Conservation (phyloP, 2,329 filamentous ascomycete genomes). For the Cercospora zeina region DNA sequence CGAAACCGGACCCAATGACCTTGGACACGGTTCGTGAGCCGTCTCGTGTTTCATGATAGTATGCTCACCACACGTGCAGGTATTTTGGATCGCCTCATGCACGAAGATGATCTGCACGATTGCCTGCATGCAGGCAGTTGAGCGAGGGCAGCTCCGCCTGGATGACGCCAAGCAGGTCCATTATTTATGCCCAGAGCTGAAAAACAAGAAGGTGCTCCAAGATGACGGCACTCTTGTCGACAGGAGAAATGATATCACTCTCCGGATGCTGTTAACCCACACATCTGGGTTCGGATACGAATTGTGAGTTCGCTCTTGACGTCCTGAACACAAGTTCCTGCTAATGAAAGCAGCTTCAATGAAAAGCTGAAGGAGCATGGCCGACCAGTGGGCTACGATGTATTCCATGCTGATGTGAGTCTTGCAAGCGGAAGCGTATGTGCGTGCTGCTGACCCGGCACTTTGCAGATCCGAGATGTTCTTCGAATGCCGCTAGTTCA, state of each 20-base stretch:
- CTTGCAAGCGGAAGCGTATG: not conserved
- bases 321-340: not conserved
- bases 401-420: conserved; percentile 57
- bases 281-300: conserved; percentile 54
- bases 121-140: conserved; percentile 52
- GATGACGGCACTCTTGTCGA: conserved; percentile 45
- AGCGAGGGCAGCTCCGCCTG: conserved; percentile 45
- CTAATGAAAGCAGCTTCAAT: conserved; percentile 42
- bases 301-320: conserved; percentile 38
- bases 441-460: not conserved
- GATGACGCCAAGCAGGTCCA: conserved; percentile 48
- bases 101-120: conserved; percentile 49
- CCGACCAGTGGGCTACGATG: conserved; percentile 56
- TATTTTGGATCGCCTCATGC: conserved; percentile 61
- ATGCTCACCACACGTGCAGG: conserved; percentile 16
- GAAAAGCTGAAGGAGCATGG: conserved; percentile 45
- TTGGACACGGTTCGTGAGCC: conserved; percentile 49
- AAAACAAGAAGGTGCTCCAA: conserved; percentile 46
- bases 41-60: not conserved
- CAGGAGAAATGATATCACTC: conserved; percentile 51
- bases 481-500: conserved; percentile 57
- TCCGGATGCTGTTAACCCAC: conserved; percentile 54
- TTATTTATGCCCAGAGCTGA: conserved; percentile 47
- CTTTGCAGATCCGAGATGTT: conserved; percentile 45
- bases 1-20: conserved; percentile 55